phyloP scores from a whole-genome alignment of 495 filamentous ascomycete species.

The Margaritispora aquatica region DNA sequence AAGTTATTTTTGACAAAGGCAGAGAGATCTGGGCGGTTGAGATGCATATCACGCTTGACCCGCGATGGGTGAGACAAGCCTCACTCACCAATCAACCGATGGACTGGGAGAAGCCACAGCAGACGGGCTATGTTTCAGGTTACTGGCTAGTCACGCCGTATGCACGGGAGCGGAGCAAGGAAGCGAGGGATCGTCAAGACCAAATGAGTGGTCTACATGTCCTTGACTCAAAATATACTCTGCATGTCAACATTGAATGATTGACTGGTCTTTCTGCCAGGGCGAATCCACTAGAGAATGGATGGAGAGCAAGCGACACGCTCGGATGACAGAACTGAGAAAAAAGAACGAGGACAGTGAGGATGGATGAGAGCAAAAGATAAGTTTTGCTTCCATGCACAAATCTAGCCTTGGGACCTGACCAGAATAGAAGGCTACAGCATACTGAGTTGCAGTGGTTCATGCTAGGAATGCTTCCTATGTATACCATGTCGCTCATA shows the following conservation, averaged over 20 bases:
- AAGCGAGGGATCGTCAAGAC: background rate
- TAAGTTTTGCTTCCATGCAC: no score
- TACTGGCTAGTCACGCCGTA: background rate
- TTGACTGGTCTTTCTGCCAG: no score
- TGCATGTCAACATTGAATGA: no score
- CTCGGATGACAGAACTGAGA: background rate
- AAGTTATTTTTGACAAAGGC: background rate
- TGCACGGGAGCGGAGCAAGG: background rate
- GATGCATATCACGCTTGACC: background rate
- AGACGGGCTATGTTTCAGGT: background rate
- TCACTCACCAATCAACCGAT: background rate
- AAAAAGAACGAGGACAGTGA: background rate
- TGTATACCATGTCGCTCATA: no score
- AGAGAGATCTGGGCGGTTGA: background rate
- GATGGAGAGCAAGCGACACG: background rate
- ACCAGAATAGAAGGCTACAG: background rate
- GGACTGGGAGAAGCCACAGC: background rate
- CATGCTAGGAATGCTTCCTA: no score
- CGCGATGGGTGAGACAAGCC: background rate
- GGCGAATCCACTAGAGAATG: no score
- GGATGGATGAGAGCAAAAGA: no score
- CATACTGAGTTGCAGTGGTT: no score
- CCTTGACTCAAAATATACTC: background rate
- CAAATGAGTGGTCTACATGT: no score
- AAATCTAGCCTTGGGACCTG: background rate